These are phyloP conservation scores for Sechiopsis laciniata DNA, from an alignment of 306 rosid species.

Conservation along the genomic window DNA sequence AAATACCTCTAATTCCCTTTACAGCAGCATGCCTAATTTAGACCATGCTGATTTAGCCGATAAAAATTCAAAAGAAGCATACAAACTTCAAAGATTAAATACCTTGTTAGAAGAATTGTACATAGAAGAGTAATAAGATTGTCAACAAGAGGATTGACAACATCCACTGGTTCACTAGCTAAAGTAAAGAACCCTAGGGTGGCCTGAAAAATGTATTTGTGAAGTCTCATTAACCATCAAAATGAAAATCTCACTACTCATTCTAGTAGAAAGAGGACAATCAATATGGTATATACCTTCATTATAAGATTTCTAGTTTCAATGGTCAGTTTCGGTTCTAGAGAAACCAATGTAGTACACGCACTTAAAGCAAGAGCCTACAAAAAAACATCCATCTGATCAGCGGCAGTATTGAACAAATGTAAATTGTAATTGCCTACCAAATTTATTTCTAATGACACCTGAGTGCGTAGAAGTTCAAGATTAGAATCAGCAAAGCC, in stretches of 20 bases:
- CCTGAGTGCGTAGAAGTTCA: slow-evolving; percentile 85
- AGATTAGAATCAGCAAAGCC: slow-evolving; percentile 63
- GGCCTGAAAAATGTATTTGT: slow-evolving; percentile 62
- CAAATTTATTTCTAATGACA: slow-evolving; percentile 27
- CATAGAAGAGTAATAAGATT: slow-evolving; percentile 86
- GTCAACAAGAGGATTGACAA: slow-evolving; percentile 69
- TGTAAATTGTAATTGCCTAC: slow-evolving; percentile 18
- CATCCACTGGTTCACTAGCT: slow-evolving; percentile 83
- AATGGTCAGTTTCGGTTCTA: slow-evolving; percentile 89
- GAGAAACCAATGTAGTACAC: slow-evolving; percentile 88
- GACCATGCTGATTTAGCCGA: slow-evolving; percentile 15
- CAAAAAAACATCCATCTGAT: slow-evolving; percentile 21
- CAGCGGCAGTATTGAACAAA: slow-evolving; percentile 18
- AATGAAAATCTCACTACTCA: background rate
- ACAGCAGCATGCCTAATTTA: too few relatives aligned
- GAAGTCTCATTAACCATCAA: slow-evolving; percentile 15
- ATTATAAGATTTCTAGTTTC: slow-evolving; percentile 85
- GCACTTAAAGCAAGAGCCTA: slow-evolving; percentile 98
- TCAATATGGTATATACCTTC: slow-evolving; percentile 47
- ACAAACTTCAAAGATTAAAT: slow-evolving; percentile 15
- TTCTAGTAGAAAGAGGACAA: background rate
- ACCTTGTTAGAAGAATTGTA: slow-evolving; percentile 96
- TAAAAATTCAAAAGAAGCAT: slow-evolving; percentile 9
- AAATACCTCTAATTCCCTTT: too few relatives aligned
- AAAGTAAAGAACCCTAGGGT: slow-evolving; percentile 93